Percentiles rank a stretch among this genome's conserved stretches.
Evolutionary conservation across 164 flowering plant genomes (phyloP).

Genomic region (Amborella trichopoda): DNA sequence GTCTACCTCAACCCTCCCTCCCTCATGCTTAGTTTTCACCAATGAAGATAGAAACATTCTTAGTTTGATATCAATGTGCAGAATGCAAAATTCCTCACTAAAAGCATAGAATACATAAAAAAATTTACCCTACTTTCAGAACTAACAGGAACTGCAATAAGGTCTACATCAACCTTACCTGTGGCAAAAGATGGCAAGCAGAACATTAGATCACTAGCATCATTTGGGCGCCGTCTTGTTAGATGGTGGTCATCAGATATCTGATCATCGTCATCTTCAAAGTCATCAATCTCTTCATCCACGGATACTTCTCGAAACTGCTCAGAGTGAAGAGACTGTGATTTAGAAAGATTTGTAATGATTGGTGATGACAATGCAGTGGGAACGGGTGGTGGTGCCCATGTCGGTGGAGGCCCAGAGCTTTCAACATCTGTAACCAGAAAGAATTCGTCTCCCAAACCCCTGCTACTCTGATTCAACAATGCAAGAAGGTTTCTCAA

Average conservation of each 20-base stretch:
- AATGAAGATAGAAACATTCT: no score
- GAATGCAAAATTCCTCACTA: no score
- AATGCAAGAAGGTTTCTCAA: neutral
- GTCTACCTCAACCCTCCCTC: no score
- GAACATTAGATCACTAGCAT: slow-evolving; percentile 58
- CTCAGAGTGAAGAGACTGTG: slow-evolving; percentile 54
- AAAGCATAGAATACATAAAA: no score
- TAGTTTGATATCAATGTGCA: no score
- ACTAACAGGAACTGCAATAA: no score
- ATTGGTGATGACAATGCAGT: slow-evolving; percentile 34
- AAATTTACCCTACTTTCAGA: no score
- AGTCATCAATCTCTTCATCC: slow-evolving; percentile 91
- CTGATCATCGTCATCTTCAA: slow-evolving; percentile 64
- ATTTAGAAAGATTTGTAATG: slow-evolving; percentile 25
- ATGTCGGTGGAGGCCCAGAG: slow-evolving; percentile 87
- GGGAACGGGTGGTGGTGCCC: slow-evolving; percentile 70
- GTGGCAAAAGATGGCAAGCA: slow-evolving; percentile 76
- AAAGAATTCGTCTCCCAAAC: slow-evolving; percentile 68
- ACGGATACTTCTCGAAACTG: slow-evolving; percentile 64
- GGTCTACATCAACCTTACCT: slow-evolving; percentile 35
- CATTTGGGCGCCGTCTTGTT: slow-evolving; percentile 59
- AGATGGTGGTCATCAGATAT: slow-evolving; percentile 46
- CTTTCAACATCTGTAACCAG: slow-evolving; percentile 60
- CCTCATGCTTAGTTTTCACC: no score
- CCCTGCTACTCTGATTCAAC: slow-evolving; percentile 54